A percentile compares a stretch with the other conserved stretches of the same genome.
Conservation (phyloP, 768 basidiomycete species). For the Roridomyces roridus region DNA sequence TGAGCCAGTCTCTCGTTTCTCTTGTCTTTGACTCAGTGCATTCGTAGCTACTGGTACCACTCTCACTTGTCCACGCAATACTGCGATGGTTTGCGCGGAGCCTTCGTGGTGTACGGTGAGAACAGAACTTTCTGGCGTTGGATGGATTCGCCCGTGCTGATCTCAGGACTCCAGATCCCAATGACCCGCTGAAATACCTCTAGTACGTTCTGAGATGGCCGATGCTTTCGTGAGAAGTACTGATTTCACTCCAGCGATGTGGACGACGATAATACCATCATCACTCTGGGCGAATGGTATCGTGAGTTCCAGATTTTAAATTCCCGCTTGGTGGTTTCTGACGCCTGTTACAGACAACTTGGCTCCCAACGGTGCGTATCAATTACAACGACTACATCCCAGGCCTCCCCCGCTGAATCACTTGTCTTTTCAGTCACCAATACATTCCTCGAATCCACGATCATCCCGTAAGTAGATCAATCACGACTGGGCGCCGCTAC, state of each 20-base stretch:
- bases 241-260: conserved; percentile 34
- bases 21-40: conserved; percentile 14
- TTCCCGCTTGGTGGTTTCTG: no score
- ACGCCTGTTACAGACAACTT: conserved; percentile 18
- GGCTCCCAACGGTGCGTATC: conserved; percentile 42
- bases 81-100: conserved; percentile 50
- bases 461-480: conserved; percentile 33
- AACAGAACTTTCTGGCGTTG: no score
- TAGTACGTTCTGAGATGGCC: conserved; percentile 27
- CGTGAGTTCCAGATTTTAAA: no score
- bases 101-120: conserved; percentile 36
- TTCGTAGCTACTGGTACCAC: conserved; percentile 50
- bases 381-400: no score
- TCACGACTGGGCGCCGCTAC: conserved; percentile 21
- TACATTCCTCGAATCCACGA: conserved; percentile 37
- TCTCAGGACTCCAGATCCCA: conserved; percentile 33
- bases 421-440: conserved; percentile 8
- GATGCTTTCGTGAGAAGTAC: no score
- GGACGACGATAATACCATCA: conserved; percentile 44
- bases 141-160: no score
- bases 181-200: conserved; percentile 41
- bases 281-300: conserved; percentile 41
- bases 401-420: no score
- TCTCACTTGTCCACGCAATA: conserved; percentile 55
- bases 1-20: no score